Base-by-base conservation (phyloP, 1,139 yeast species). In the Candida tetrigidarum region DNA sequence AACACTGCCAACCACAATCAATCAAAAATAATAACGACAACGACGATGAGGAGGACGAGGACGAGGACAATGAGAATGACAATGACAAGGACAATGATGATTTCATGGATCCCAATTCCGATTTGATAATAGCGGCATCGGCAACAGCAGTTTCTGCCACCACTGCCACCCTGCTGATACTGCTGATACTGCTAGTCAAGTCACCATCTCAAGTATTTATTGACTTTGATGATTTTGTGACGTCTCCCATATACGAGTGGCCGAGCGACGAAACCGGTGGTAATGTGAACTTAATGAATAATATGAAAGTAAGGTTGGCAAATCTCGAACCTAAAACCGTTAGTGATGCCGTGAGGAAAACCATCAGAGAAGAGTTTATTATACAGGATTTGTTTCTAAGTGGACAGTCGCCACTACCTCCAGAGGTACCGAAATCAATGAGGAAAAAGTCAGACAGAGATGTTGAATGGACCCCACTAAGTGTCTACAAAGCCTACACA, bases 401-500 rank as follows among this genome's bases (percentile, higher is more conserved):
- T 26, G 52, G 53, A 2, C 38, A 44, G 15, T 41, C 45, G 20
- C 45, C 47, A 14, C 42, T 47, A 15, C 43, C 48, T 10, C 46
- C 48, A 12, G 46, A 37, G 38, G 41, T 47, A 11, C 49, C 49
- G 22, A 50, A 51, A 27, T 51, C 54, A 34, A 54, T 65, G 39
- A 47, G 64, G 43, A 56, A 59, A 30, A 60, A 62, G 30, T 41
- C 42, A 2, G 61, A 54, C 33, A 53, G 51, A 16, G 63, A 45
- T 37, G 55, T 51, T 12, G 55, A 48, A 15, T 71, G 77, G 77
- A 59, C 59, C 33, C 76, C 76, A 1, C 53, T 66, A 15, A 66
- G 73, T 19, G 57, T 71, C 3, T 70, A 59, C 50, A 63, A 67
- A 33, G 74, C 73, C 2, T 71, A 63, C 46, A 69, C 76, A 15